Evolutionary conservation across 257 asterid species (phyloP), one percentile per base, ranked within the genome.

Genomic region (Datura wrightii): DNA sequence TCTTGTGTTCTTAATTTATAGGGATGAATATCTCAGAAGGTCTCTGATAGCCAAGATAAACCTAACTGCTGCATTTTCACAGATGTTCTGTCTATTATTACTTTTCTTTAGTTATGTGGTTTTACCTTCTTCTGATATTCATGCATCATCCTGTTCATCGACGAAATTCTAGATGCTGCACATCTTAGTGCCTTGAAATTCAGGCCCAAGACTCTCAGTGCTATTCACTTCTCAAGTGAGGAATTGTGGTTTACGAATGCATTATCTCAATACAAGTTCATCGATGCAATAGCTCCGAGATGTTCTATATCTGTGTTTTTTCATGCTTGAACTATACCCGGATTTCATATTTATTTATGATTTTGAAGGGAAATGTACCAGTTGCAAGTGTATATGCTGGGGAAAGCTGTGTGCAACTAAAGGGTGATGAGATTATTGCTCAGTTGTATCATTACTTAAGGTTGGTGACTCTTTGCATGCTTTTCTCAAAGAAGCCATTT

Each of bases 301-400:
- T 82, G 62, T 46, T 82, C 34, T 82, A 37, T 82, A 53, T 53
- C 63, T 63, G 50, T 42, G 62, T 82, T 82, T 24, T 48, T 11
- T 84, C 19, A 36, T 58, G 81, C 10, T 79, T 50, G 52, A 79
- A 52, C 59, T n/a, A 15, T n/a, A 52, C 13, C 46, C 62, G 13
- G 41, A 71, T 79, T 82, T 84, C 14, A 74, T 55, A 71, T 79
- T 54, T 82, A 10, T 42, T 81, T 7, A 76, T 84, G 48, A 79
- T 90, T 74, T 85, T 84, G 88, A 95, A 94, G 98, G 98, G 94
- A 53, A 91, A 92, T 88, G 84, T 90, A 85, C 94, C 91, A 84
- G 96, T 94, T 88, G 97, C 97, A 60, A 90, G 95, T 89, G 91
- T 94, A 50, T 94, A 91, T 84, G 97, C 91, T 60, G 97, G 94